Conservation (phyloP, 768 basidiomycete species). For the Boletus vermiculosoides region DNA sequence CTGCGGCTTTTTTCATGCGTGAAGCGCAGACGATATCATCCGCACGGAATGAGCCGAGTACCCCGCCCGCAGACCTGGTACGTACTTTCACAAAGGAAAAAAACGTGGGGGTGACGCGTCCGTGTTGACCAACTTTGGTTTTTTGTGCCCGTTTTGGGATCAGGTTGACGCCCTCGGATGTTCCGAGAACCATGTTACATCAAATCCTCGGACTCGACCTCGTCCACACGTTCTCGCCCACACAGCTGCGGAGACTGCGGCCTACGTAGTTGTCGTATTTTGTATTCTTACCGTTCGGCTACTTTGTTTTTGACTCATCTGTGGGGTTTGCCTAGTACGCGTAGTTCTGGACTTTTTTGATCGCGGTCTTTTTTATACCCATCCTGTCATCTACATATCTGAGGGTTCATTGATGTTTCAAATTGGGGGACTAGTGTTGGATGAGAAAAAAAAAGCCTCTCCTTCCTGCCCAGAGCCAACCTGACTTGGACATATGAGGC, state of each 20-base stretch:
- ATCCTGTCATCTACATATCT: neutral
- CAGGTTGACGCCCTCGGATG: neutral
- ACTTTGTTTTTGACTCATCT: constrained; percentile 14
- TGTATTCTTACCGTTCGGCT: constrained; percentile 19
- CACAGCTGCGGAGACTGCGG: constrained; percentile 13
- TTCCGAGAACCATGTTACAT: neutral
- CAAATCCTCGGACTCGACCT: neutral
- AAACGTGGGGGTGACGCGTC: neutral
- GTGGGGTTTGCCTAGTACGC: neutral
- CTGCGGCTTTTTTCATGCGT: constrained; percentile 5
- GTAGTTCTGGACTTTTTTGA: neutral
- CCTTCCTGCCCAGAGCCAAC: neutral
- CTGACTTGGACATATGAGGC: constrained; percentile 2
- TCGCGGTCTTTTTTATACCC: neutral
- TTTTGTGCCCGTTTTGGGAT: neutral
- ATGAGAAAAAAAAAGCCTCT: neutral
- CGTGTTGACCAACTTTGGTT: neutral
- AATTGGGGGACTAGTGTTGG: neutral
- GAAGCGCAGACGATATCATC: constrained; percentile 4
- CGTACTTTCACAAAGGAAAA: neutral
- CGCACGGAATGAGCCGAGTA: neutral
- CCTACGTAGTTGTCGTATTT: constrained; percentile 11
- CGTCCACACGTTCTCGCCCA: neutral
- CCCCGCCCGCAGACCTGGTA: constrained; percentile 1
- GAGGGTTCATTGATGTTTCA: neutral